Percentiles rank a stretch among this genome's conserved stretches.
Evolutionary conservation across 2,329 filamentous ascomycete genomes (phyloP).

Genomic region (Fonsecaea monophora): DNA sequence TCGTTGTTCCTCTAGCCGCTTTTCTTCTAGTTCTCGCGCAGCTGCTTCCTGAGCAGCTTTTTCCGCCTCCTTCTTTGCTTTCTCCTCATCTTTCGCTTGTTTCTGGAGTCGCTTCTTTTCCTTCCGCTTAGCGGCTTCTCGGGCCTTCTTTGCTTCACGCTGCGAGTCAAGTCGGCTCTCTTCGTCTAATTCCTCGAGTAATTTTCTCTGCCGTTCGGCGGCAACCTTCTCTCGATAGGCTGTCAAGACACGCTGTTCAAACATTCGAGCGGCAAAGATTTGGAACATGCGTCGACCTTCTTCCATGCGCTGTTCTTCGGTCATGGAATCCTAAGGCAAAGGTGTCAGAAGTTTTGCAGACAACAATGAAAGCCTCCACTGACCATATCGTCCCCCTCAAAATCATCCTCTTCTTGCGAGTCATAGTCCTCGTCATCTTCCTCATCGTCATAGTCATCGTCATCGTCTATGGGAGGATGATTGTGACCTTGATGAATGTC

Average conservation of each 20-base stretch:
- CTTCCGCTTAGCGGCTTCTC: slow-evolving; percentile 93
- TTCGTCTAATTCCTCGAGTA: slow-evolving; percentile 89
- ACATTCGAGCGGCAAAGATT: slow-evolving; percentile 98
- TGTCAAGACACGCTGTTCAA: slow-evolving; percentile 93
- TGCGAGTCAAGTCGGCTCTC: slow-evolving; percentile 78
- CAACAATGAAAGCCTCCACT: slow-evolving; percentile 43
- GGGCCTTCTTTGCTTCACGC: slow-evolving; percentile 89
- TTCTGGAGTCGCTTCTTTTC: slow-evolving; percentile 91
- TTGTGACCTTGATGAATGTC: slow-evolving; percentile 73
- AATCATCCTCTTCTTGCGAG: slow-evolving; percentile 68
- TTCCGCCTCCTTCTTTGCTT: slow-evolving; percentile 84
- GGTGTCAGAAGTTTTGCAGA: slow-evolving; percentile 45
- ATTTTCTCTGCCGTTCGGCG: slow-evolving; percentile 85
- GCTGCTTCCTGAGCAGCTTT: slow-evolving; percentile 86
- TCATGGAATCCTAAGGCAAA: slow-evolving; percentile 81
- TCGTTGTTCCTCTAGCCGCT: slow-evolving; percentile 79
- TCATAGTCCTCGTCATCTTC: slow-evolving; percentile 74
- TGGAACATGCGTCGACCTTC: slow-evolving; percentile 99
- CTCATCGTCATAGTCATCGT: slow-evolving; percentile 76
- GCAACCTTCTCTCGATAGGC: slow-evolving; percentile 99
- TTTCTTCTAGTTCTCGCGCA: slow-evolving; percentile 75
- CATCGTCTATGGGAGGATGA: slow-evolving; percentile 75
- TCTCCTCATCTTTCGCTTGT: slow-evolving; percentile 87
- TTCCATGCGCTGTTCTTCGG: slow-evolving; percentile 98
- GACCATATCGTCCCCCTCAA: slow-evolving; percentile 71